phyloP scores from a whole-genome alignment of 805 yeast genomes.

The Saccharomycopsis synnaedendra region DNA sequence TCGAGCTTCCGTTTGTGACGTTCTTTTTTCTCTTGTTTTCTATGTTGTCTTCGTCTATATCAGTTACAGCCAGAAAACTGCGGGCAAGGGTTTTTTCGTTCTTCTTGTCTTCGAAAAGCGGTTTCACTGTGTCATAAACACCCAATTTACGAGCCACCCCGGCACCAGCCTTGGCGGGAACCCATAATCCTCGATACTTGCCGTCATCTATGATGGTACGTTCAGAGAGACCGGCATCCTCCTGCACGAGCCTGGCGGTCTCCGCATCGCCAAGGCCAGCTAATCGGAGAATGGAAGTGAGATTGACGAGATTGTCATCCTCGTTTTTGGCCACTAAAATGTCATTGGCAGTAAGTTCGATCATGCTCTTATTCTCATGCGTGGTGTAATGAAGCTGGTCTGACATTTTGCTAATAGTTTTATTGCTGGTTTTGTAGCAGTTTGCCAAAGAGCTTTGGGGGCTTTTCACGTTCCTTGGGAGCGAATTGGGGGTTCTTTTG shows the following conservation, averaged over 20 bases:
- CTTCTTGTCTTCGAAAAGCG: not conserved
- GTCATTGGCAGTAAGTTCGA: constrained; percentile 6
- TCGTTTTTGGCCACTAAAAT: constrained; percentile 8
- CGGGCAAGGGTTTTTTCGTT: constrained; percentile 5
- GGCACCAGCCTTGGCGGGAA: constrained; percentile 5
- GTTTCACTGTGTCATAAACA: constrained; percentile 3
- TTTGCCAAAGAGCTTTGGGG: not conserved
- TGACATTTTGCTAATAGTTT: not conserved
- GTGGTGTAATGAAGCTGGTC: not conserved
- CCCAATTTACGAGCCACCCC: constrained; percentile 4
- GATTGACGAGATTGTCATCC: constrained; percentile 12
- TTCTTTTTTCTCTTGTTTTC: constrained; percentile 23
- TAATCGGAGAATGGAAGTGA: constrained; percentile 5
- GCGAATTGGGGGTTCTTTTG: no score
- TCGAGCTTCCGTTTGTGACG: not conserved
- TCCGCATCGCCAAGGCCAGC: constrained; percentile 8
- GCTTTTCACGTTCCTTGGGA: not conserved
- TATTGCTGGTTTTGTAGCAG: not conserved
- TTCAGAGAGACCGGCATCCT: not conserved
- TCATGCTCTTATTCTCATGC: constrained; percentile 12
- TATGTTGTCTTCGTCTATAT: constrained; percentile 24
- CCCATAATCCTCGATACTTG: constrained; percentile 15
- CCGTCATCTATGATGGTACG: constrained; percentile 14
- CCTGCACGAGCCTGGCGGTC: not conserved
- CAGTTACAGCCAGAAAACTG: constrained; percentile 23